These are phyloP conservation scores for Dactylellina drechsleri DNA, from an alignment of 2,329 filamentous ascomycete species.

Conservation along the genomic window DNA sequence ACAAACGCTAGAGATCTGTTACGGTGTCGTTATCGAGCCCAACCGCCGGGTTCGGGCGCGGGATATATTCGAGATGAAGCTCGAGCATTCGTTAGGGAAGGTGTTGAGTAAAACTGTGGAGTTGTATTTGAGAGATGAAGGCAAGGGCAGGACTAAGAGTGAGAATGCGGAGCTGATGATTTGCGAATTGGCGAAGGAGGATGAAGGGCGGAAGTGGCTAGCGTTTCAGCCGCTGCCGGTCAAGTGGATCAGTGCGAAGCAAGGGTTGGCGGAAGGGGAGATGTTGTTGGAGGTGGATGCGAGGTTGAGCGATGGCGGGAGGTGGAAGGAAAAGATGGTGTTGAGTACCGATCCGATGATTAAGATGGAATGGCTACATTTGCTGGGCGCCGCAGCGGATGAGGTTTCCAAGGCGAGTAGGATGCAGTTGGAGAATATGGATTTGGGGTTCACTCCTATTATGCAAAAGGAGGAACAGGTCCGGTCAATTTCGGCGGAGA, in stretches of 20 bases:
- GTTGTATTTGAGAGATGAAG: conserved; percentile 82
- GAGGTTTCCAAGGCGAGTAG: conserved; percentile 47
- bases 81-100: conserved; percentile 89
- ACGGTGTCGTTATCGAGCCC: conserved; percentile 77
- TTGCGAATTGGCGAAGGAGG: conserved; percentile 82
- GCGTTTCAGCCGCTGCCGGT: conserved; percentile 88
- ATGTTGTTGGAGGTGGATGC: conserved; percentile 46
- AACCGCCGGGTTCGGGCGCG: conserved; percentile 84
- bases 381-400: conserved; percentile 47
- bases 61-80: conserved; percentile 85
- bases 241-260: conserved; percentile 79
- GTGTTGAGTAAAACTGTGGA: conserved; percentile 89
- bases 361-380: conserved; percentile 52
- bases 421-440: conserved; percentile 40
- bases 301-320: conserved; percentile 37
- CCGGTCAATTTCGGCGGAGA: conserved; percentile 40
- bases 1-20: conserved; percentile 76
- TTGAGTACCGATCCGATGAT: conserved; percentile 47
- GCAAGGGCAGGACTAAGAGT: conserved; percentile 65
- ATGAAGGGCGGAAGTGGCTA: conserved; percentile 74
- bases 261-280: conserved; percentile 64
- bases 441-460: conserved; percentile 24
- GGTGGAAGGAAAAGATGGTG: conserved; percentile 44
- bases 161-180: conserved; percentile 86
- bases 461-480: conserved; percentile 13